A percentile compares a stretch with the other conserved stretches of the same genome.
These are phyloP conservation scores for Scolecobasidium constrictum DNA, from an alignment of 2,329 filamentous ascomycete species.

Conservation along the genomic window DNA sequence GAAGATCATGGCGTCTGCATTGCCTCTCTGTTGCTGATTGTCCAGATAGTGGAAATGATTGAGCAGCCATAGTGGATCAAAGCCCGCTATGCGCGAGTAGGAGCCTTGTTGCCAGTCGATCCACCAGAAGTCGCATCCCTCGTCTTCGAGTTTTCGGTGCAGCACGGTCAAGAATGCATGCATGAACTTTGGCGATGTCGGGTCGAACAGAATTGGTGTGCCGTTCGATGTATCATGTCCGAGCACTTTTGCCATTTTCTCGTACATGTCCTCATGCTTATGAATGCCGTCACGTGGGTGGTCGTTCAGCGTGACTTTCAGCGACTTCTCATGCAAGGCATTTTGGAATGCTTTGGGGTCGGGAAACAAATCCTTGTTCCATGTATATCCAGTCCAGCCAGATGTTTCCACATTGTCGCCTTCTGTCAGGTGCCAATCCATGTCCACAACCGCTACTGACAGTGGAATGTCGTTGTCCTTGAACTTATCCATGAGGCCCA, in stretches of 20 bases:
- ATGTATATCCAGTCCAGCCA: constrained; percentile 53
- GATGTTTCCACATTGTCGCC: constrained; percentile 19
- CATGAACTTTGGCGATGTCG: constrained; percentile 42
- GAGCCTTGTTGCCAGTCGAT: constrained; percentile 57
- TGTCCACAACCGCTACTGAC: constrained; percentile 50
- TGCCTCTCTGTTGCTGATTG: constrained; percentile 25
- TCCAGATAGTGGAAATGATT: constrained; percentile 56
- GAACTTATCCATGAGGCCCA: constrained; percentile 48
- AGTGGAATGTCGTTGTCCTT: constrained; percentile 40
- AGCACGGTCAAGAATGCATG: constrained; percentile 49
- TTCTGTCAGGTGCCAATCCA: constrained; percentile 53
- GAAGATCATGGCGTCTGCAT: constrained; percentile 42
- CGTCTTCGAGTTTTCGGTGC: constrained; percentile 43
- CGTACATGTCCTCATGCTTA: constrained; percentile 45
- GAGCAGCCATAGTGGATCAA: constrained; percentile 54
- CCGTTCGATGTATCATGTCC: constrained; percentile 39
- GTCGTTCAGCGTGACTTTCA: constrained; percentile 49
- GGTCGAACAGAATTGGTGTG: constrained; percentile 46
- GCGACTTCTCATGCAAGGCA: constrained; percentile 39
- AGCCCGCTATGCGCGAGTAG: constrained; percentile 41
- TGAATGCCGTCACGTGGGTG: constrained; percentile 51
- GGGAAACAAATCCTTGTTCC: constrained; percentile 48
- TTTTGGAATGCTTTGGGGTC: constrained; percentile 42
- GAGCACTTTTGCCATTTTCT: constrained; percentile 41
- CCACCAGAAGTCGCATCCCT: constrained; percentile 56